These are phyloP conservation scores for Radiomyces spectabilis DNA, from an alignment of 192 early-diverging fungal genomes.

Conservation along the genomic window DNA sequence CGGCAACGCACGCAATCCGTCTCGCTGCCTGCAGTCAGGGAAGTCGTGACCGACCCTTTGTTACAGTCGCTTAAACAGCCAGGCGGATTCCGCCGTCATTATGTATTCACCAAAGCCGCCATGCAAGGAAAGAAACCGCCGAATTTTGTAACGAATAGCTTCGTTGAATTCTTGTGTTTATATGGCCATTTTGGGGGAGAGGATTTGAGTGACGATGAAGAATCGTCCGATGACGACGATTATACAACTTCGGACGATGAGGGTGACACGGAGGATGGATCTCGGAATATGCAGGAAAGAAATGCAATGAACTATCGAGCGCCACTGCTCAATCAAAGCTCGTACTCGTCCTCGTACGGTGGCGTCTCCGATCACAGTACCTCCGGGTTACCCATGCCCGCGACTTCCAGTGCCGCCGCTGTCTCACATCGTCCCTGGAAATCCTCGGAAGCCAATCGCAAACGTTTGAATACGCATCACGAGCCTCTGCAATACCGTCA, in stretches of 20 bases:
- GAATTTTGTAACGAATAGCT: constrained; percentile 79
- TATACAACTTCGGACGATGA: constrained; percentile 38
- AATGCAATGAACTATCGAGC: neutral
- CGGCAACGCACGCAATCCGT: constrained; percentile 23
- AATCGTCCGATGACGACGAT: constrained; percentile 6
- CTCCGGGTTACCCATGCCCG: constrained; percentile 2
- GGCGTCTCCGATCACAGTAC: neutral
- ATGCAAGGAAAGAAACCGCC: constrained; percentile 63
- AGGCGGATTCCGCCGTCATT: constrained; percentile 84
- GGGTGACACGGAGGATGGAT: neutral
- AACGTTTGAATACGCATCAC: too few species aligned
- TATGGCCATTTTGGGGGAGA: constrained; percentile 95
- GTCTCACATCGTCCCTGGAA: too few species aligned
- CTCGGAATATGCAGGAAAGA: neutral
- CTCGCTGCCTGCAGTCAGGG: constrained; percentile 15
- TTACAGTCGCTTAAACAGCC: constrained; percentile 54
- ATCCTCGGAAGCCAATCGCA: too few species aligned
- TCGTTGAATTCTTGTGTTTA: constrained; percentile 89
- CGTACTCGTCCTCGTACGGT: neutral
- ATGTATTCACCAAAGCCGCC: constrained; percentile 66
- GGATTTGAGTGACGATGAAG: constrained; percentile 71
- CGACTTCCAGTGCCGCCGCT: neutral
- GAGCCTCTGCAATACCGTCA: constrained; percentile 13
- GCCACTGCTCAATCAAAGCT: neutral
- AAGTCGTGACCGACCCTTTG: neutral